These are phyloP conservation scores for Podila epicladia DNA, from an alignment of 192 early-diverging fungal genomes.

Conservation along the genomic window DNA sequence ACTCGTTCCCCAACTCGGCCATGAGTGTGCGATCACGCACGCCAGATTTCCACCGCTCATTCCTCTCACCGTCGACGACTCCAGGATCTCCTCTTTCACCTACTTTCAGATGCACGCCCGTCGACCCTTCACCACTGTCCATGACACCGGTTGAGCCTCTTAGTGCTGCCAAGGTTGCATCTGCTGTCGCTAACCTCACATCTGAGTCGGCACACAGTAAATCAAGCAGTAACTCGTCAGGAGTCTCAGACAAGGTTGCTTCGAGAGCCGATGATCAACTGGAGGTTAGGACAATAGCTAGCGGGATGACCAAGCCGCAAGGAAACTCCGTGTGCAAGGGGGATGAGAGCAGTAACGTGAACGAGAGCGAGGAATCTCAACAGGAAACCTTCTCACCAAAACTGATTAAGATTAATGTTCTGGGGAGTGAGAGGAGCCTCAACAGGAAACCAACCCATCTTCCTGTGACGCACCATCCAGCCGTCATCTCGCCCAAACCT, in stretches of 20 bases:
- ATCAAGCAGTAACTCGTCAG: background rate
- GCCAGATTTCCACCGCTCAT: constrained; percentile 23
- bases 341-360: background rate
- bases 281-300: background rate
- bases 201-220: background rate
- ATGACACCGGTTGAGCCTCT: constrained; percentile 29
- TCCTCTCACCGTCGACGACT: constrained; percentile 14
- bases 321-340: background rate
- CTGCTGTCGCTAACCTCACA: background rate
- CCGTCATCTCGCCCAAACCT: constrained; percentile 27
- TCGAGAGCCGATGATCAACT: background rate
- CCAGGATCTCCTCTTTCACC: constrained; percentile 32
- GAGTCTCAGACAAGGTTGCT: background rate
- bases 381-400: background rate
- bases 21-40: constrained; percentile 27
- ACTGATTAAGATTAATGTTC: background rate
- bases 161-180: constrained; percentile 34
- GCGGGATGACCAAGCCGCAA: background rate
- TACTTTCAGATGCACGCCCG: constrained; percentile 4
- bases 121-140: constrained; percentile 33
- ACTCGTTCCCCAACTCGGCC: constrained; percentile 43
- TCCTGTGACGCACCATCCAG: background rate
- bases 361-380: background rate
- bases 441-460: background rate
- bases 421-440: background rate